Evolutionary conservation across 106 monocot species (phyloP).

Genomic region (Cymbidium sinense): DNA sequence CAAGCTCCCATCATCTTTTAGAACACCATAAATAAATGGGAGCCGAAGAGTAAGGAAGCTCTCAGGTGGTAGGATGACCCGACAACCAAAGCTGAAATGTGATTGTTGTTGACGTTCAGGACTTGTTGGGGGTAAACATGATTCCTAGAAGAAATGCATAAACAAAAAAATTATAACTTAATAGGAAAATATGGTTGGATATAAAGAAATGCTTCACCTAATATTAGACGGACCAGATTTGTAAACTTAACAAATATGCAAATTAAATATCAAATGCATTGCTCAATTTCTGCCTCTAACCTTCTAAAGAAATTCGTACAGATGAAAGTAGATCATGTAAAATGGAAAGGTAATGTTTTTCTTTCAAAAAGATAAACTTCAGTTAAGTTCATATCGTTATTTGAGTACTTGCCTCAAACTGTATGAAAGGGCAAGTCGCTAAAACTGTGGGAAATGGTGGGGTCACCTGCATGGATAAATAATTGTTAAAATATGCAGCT

Average conservation of each 20-base stretch:
- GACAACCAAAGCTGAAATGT: conserved; percentile 56
- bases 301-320: background rate
- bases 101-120: conserved; percentile 39
- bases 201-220: background rate
- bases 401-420: conserved; percentile 68
- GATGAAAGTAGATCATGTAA: background rate
- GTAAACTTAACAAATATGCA: background rate
- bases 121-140: conserved; percentile 58
- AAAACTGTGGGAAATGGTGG: conserved; percentile 83
- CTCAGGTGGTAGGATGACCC: conserved; percentile 77
- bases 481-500: background rate
- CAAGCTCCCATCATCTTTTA: conserved; percentile 46
- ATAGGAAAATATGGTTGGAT: background rate
- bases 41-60: conserved; percentile 83
- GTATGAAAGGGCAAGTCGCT: conserved; percentile 71
- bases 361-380: background rate
- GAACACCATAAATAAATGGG: conserved; percentile 87
- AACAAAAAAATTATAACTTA: background rate
- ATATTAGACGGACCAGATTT: background rate
- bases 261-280: background rate
- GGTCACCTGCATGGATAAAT: conserved; percentile 64
- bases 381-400: background rate
- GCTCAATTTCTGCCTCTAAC: background rate
- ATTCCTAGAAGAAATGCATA: conserved; percentile 31
- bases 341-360: background rate